Percentiles rank a stretch among this genome's conserved stretches.
Conservation (phyloP, 1,284 basidiomycete species). For the Sphagnurus paluster region DNA sequence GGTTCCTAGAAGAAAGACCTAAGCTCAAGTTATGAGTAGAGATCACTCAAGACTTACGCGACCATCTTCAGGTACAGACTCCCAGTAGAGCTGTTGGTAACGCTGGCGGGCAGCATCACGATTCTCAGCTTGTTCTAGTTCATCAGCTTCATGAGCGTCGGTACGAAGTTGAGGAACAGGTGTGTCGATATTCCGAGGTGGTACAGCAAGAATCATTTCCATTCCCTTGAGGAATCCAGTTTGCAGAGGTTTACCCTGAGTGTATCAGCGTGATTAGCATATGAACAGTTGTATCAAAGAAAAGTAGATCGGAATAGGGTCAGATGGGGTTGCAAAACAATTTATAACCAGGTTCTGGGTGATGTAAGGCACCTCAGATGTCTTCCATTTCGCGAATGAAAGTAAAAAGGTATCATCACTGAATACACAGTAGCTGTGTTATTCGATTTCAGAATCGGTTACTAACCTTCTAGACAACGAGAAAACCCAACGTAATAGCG, state of each 20-base stretch:
- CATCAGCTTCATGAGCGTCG: conserved; percentile 59
- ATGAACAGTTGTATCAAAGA: conserved; percentile 1
- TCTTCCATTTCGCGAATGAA: conserved; percentile 73
- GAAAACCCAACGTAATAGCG: conserved; percentile 3
- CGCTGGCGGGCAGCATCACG: conserved; percentile 59
- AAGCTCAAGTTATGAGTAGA: neutral
- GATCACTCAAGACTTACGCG: conserved; percentile 42
- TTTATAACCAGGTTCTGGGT: conserved; percentile 51
- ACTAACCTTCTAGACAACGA: conserved; percentile 53
- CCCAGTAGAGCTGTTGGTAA: conserved; percentile 75
- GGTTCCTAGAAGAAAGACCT: conserved; percentile 46
- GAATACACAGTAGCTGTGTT: conserved; percentile 3
- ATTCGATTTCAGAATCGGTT: conserved; percentile 10
- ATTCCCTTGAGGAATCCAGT: conserved; percentile 70
- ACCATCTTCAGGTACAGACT: conserved; percentile 63
- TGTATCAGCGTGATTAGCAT: conserved; percentile 12
- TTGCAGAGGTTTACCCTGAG: conserved; percentile 58
- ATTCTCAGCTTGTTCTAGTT: conserved; percentile 54
- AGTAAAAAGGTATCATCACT: conserved; percentile 46
- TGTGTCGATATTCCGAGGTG: conserved; percentile 11
- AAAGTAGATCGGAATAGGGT: conserved; percentile 30
- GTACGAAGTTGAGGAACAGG: conserved; percentile 27
- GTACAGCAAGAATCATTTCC: conserved; percentile 62
- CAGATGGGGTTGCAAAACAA: conserved; percentile 69
- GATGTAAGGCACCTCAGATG: conserved; percentile 59